Percentiles rank a stretch among this genome's conserved stretches.
These are phyloP conservation scores for Leccinum rimulosum DNA, from an alignment of 768 basidiomycete species.

Conservation along the genomic window DNA sequence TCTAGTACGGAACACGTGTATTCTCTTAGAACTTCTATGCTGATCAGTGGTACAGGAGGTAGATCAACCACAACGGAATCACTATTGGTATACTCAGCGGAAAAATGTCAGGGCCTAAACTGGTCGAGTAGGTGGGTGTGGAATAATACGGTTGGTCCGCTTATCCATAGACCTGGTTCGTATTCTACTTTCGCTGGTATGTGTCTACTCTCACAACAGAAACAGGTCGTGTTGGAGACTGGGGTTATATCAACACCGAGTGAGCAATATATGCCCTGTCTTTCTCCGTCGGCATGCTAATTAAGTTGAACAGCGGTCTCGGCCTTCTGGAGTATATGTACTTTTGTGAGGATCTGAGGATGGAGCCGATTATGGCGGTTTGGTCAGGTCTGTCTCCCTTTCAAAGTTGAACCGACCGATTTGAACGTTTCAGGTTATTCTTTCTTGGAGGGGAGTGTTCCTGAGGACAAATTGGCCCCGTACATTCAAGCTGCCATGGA, in stretches of 20 bases:
- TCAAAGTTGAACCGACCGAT: not conserved
- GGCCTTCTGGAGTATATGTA: constrained; percentile 54
- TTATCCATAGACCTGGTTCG: not conserved
- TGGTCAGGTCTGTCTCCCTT: constrained; percentile 42
- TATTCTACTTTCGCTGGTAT: not conserved
- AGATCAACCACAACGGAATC: not conserved
- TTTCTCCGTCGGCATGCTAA: not conserved
- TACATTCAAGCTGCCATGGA: constrained; percentile 56
- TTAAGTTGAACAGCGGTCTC: constrained; percentile 40
- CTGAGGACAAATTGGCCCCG: constrained; percentile 42
- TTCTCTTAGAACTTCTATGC: constrained; percentile 19
- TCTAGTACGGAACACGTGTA: constrained; percentile 37
- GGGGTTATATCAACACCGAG: constrained; percentile 33
- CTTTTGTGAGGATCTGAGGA: constrained; percentile 52
- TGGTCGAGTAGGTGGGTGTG: not conserved
- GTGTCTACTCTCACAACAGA: not conserved
- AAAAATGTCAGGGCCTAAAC: not conserved
- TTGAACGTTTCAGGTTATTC: constrained; percentile 40
- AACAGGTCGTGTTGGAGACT: not conserved
- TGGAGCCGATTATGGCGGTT: constrained; percentile 60
- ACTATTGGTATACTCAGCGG: constrained; percentile 2
- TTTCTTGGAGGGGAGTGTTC: constrained; percentile 40
- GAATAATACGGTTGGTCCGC: not conserved
- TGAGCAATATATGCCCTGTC: constrained; percentile 20
- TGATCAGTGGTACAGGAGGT: constrained; percentile 37